Evolutionary conservation across 768 basidiomycete genomes (phyloP).

Genomic region (Collybia sordida): DNA sequence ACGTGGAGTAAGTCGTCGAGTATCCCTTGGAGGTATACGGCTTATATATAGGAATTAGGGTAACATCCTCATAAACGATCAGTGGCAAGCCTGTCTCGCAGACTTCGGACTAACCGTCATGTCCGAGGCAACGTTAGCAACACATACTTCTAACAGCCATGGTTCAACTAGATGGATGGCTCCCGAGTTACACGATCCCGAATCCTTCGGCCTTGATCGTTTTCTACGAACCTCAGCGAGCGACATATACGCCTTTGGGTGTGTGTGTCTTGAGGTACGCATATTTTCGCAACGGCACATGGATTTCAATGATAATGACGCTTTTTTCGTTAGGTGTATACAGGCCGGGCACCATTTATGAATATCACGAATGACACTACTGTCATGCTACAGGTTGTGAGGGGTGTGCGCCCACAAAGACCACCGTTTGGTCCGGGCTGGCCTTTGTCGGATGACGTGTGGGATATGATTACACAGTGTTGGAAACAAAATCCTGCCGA

Average conservation of each 20-base stretch:
- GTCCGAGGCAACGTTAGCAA: slow-evolving; percentile 16
- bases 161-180: slow-evolving; percentile 29
- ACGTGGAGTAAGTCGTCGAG: slow-evolving; percentile 15
- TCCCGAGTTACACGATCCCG: slow-evolving; percentile 23
- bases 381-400: slow-evolving; percentile 1
- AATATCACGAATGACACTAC: slow-evolving; percentile 4
- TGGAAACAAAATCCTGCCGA: too few relatives aligned
- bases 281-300: not conserved
- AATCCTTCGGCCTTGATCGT: slow-evolving; percentile 12
- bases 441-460: too few relatives aligned
- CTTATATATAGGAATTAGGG: slow-evolving; percentile 3
- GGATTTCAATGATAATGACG: not conserved
- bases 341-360: slow-evolving; percentile 16
- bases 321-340: slow-evolving; percentile 16
- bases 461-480: too few relatives aligned
- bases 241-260: slow-evolving; percentile 28
- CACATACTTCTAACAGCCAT: slow-evolving; percentile 8
- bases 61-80: slow-evolving; percentile 24
- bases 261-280: slow-evolving; percentile 22
- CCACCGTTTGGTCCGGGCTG: not conserved
- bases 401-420: slow-evolving; percentile 2
- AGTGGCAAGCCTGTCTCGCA: slow-evolving; percentile 19
- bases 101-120: slow-evolving; percentile 28
- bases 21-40: not conserved
- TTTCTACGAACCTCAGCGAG: slow-evolving; percentile 16